Base-by-base conservation (phyloP, 768 basidiomycete genomes). In the Agrocybe pediades region DNA sequence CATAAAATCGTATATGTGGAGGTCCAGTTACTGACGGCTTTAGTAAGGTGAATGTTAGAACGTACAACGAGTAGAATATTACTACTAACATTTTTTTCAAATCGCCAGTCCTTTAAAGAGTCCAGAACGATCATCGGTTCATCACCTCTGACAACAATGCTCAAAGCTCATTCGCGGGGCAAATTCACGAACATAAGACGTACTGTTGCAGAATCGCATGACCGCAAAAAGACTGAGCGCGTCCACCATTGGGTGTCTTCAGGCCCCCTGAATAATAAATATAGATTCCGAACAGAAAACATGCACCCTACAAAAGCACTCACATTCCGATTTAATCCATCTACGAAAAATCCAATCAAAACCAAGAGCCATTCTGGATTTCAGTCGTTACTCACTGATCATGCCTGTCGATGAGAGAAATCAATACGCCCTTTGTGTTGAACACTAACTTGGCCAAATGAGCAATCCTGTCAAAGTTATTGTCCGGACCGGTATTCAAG, bases 401-500 rank as follows among this genome's bases (percentile, higher is more conserved):
- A 40, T 86, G 84, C 11, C 84, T 85, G 65, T 96, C 94, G n/a
- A 94, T 79, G 30, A 96, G 72, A 7, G 88, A 84, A 19, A 98
- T 90, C 20, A 85, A 68, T 2, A 95, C 94, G 13, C 89, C 86
- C 66, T 90, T 91, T 1, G 94, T 90, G 63, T 81, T 89, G 70
- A 98, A 98, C 6, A 98, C 95, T 36, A 97, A 75, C 72, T 95
- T 95, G 36, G 90, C 90, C 23, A 98, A 81, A 67, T 96, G 93
- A 15, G 87, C 91, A 59, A 97, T 95, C 16, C 95, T 84, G 69
- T 97, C 95, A 65, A 98, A 97, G 66, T 96, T 95, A 57, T 83
- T 75, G 67, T 98, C 95, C 8, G 86, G 77, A 15, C 86, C 85
- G 0, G 93, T 95, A 58, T 90, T 84, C 82, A 92, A 87, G 45